Percentiles rank a stretch among this genome's conserved stretches.
Evolutionary conservation across 139 green algal genomes (phyloP).

Genomic region (Closterium sp.): DNA sequence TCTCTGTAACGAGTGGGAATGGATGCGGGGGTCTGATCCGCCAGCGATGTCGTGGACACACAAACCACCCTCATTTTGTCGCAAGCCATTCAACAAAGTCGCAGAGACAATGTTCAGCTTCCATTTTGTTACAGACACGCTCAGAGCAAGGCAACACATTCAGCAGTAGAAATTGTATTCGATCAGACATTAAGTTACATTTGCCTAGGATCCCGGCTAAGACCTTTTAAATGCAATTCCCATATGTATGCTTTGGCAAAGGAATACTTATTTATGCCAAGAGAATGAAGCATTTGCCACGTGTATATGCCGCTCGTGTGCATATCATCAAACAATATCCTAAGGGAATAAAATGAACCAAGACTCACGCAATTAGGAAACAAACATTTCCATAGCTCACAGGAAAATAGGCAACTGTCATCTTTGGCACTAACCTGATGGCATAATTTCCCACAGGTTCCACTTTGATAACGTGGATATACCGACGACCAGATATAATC

Average conservation of each 20-base stretch:
- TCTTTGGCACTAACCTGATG: background rate
- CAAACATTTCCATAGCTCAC: background rate
- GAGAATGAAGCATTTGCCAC: background rate
- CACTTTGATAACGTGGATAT: slow-evolving; percentile 1
- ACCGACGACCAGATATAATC: background rate
- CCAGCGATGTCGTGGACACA: background rate
- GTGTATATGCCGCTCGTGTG: slow-evolving; percentile 5
- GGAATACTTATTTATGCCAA: background rate
- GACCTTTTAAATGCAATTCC: background rate
- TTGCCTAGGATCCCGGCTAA: background rate
- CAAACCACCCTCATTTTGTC: background rate
- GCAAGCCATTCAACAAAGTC: background rate
- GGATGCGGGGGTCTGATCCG: background rate
- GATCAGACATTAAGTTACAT: background rate
- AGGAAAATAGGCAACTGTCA: background rate
- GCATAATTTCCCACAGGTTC: slow-evolving; percentile 5
- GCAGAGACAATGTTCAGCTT: background rate
- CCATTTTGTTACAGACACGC: no score
- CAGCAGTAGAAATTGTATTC: background rate
- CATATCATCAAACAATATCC: background rate
- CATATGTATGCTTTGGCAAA: background rate
- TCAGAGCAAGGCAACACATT: no score
- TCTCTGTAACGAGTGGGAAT: background rate
- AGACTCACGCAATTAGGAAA: background rate
- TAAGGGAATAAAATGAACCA: background rate